Evolutionary conservation across 352 stramenopile species (phyloP).

Genomic region (Phytophthora agathidicida): DNA sequence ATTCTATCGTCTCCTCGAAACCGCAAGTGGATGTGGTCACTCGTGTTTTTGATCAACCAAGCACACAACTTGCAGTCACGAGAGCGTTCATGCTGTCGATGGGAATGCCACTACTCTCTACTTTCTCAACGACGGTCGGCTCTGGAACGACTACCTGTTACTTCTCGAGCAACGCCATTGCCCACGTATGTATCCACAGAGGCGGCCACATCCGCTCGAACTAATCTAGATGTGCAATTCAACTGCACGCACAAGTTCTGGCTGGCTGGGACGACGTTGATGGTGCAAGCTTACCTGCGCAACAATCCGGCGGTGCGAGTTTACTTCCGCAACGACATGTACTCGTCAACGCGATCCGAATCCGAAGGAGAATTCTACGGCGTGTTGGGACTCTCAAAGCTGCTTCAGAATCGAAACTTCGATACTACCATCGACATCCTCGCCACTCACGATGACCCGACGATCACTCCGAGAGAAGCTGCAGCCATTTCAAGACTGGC

Average conservation of each 20-base stretch:
- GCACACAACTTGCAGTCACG: conserved; percentile 65
- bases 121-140: conserved; percentile 62
- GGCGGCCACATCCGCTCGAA: not conserved
- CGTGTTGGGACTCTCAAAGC: conserved; percentile 38
- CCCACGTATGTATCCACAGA: not conserved
- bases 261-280: conserved; percentile 33
- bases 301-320: conserved; percentile 41
- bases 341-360: conserved; percentile 59
- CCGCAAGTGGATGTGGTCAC: conserved; percentile 49
- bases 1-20: conserved; percentile 41
- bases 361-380: conserved; percentile 55
- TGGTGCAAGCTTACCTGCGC: conserved; percentile 43
- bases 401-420: conserved; percentile 42
- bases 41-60: conserved; percentile 65
- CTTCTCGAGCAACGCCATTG: conserved; percentile 13
- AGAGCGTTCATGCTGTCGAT: conserved; percentile 63
- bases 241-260: conserved; percentile 74
- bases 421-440: conserved; percentile 62
- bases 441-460: conserved; percentile 25
- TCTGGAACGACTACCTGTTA: conserved; percentile 39
- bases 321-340: conserved; percentile 75
- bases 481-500: conserved; percentile 36
- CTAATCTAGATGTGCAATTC: conserved; percentile 47
- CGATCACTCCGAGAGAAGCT: conserved; percentile 65
- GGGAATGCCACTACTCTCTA: conserved; percentile 77